Evolutionary conservation across 768 basidiomycete genomes (phyloP), one percentile per base, ranked within the genome.

Genomic region (Suillus americanus): DNA sequence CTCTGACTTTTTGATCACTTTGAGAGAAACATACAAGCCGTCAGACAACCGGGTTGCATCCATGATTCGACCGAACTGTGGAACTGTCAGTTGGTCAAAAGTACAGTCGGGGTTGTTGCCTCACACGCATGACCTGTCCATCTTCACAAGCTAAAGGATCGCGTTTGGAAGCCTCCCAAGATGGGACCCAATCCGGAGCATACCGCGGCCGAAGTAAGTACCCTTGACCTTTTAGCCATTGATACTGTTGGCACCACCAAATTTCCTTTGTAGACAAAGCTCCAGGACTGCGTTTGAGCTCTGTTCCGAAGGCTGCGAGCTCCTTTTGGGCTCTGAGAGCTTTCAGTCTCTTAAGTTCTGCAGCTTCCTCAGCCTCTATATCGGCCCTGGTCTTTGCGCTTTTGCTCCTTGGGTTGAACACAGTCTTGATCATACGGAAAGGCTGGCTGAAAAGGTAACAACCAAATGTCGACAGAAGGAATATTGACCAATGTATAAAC

Each of bases 21-120:
- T 82, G 35, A 83, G 63, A 1, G 60, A 37, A 16, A 82, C 75
- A 10, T 37, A 69, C 1, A 60, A 40, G 5, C 72, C 73, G 62
- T 81, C 78, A 9, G 45, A 61, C 9, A 67, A 6, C 1, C 79
- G 73, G 1, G 67, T 68, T 0, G 71, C 80, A 65, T 80, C 80
- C 14, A 77, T 65, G 8, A 71, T 60, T 56, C 54, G 33, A 20
- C 61, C 20, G 3, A 65, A 66, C 72, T 69, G 13, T 0, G 0
- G 13, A 25, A 3, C 6, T 14, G 14, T 25, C 5, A 43, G 37
- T 3, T n/a, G n/a, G n/a, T n/a, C n/a, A n/a, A n/a, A n/a, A n/a
- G n/a, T n/a, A n/a, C n/a, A n/a, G n/a, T n/a, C n/a, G n/a, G n/a
- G n/a, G n/a, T n/a, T 2, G 1, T 61, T 5, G 45, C 12, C 61